Evolutionary conservation across 2,329 filamentous ascomycete genomes (phyloP).

Genomic region (Claviceps spartinae): DNA sequence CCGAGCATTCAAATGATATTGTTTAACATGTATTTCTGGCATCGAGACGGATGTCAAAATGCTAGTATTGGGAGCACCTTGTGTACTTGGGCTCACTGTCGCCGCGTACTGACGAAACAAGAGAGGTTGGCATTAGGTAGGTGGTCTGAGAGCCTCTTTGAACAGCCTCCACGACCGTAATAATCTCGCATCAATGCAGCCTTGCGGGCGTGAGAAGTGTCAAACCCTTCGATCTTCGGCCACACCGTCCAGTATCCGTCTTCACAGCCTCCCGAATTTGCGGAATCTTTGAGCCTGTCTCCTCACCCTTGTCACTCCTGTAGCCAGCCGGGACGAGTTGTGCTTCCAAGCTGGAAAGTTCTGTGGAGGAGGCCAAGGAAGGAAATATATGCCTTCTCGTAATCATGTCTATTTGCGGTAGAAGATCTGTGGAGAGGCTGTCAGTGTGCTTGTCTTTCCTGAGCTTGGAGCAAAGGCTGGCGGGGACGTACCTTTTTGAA

Average conservation of each 20-base stretch:
- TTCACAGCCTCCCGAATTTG: not conserved
- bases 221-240: not conserved
- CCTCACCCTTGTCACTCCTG: not conserved
- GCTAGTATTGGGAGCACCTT: not conserved
- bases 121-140: not conserved
- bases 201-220: not conserved
- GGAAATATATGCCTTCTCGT: not conserved
- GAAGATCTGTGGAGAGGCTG: constrained; percentile 5
- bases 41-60: not conserved
- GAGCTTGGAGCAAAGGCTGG: not conserved
- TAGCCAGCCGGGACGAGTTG: not conserved
- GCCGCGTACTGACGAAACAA: not conserved
- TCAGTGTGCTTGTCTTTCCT: not conserved
- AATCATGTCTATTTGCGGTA: constrained; percentile 6
- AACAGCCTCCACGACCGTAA: not conserved
- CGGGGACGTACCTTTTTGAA: constrained; percentile 69
- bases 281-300: not conserved
- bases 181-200: not conserved
- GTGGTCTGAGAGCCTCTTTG: not conserved
- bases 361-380: not conserved
- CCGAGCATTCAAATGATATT: not conserved
- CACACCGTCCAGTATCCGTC: not conserved
- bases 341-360: not conserved
- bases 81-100: not conserved
- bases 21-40: not conserved